phyloP scores from a whole-genome alignment of 1,284 basidiomycete species.

The Puccinia coronata region DNA sequence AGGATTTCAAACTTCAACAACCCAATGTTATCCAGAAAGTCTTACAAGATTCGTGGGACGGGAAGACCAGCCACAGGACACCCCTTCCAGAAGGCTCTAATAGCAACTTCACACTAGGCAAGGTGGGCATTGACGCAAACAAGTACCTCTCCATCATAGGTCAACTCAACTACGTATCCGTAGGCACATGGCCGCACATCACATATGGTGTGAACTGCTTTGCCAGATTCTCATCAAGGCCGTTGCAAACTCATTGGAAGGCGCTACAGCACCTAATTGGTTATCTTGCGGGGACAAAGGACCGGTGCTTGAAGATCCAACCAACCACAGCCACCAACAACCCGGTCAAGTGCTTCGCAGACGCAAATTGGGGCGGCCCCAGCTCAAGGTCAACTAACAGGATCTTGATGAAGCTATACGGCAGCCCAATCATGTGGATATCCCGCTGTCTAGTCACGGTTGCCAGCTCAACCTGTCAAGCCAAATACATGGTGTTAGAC shows the following conservation, averaged over 20 bases:
- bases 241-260: slow-evolving; percentile 5
- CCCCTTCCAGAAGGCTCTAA: too few species aligned
- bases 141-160: slow-evolving; percentile 1
- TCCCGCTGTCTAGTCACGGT: neutral
- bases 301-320: neutral
- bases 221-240: neutral
- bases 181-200: slow-evolving; percentile 21
- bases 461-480: neutral
- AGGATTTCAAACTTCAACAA: neutral
- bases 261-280: neutral
- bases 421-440: neutral
- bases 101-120: too few species aligned
- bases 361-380: slow-evolving; percentile 20
- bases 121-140: neutral
- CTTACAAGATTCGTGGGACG: neutral
- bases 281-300: neutral
- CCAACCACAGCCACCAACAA: neutral
- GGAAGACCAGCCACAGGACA: neutral
- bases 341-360: neutral
- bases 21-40: neutral
- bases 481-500: slow-evolving; percentile 25
- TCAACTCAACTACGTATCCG: neutral
- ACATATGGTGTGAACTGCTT: slow-evolving; percentile 4
- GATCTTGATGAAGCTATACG: neutral
- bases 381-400: slow-evolving; percentile 10